These are phyloP conservation scores for Mycena alexandri DNA, from an alignment of 768 basidiomycete species.

Conservation along the genomic window DNA sequence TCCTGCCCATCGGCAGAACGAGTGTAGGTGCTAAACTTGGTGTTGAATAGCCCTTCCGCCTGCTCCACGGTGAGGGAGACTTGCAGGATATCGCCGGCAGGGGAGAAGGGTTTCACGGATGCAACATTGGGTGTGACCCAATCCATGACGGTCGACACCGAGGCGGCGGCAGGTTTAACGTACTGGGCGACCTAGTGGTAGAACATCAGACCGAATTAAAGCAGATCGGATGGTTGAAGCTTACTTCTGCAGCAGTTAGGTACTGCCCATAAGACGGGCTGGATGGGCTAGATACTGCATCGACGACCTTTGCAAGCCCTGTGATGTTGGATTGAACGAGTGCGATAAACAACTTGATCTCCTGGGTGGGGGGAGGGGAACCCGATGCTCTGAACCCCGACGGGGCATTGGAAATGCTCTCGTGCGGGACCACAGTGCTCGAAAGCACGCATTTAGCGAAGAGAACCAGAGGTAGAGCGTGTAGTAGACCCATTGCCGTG, in stretches of 20 bases:
- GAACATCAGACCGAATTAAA: neutral
- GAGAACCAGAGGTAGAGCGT: neutral
- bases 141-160: conserved; percentile 15
- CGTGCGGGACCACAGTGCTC: conserved; percentile 19
- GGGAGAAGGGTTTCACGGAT: conserved; percentile 24
- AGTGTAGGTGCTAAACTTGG: conserved; percentile 18
- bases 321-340: conserved; percentile 19
- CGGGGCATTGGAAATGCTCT: conserved; percentile 18
- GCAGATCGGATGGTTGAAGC: neutral
- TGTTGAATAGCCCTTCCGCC: conserved; percentile 19
- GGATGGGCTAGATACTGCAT: conserved; percentile 20
- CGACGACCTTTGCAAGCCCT: conserved; percentile 17
- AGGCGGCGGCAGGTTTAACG: conserved; percentile 7
- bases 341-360: conserved; percentile 18
- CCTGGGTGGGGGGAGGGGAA: conserved; percentile 15
- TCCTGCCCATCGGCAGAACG: conserved; percentile 7
- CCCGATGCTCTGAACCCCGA: conserved; percentile 12
- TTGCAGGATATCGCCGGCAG: conserved; percentile 23
- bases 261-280: conserved; percentile 21
- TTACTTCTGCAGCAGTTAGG: conserved; percentile 19
- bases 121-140: conserved; percentile 23
- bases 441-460: conserved; percentile 4
- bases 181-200: conserved; percentile 19
- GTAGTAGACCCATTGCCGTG: conserved; percentile 4
- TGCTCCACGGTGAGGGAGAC: conserved; percentile 19